Percentiles rank a stretch among this genome's conserved stretches.
These are phyloP conservation scores for Agaricus bisporus DNA, from an alignment of 768 basidiomycete species.

Conservation along the genomic window DNA sequence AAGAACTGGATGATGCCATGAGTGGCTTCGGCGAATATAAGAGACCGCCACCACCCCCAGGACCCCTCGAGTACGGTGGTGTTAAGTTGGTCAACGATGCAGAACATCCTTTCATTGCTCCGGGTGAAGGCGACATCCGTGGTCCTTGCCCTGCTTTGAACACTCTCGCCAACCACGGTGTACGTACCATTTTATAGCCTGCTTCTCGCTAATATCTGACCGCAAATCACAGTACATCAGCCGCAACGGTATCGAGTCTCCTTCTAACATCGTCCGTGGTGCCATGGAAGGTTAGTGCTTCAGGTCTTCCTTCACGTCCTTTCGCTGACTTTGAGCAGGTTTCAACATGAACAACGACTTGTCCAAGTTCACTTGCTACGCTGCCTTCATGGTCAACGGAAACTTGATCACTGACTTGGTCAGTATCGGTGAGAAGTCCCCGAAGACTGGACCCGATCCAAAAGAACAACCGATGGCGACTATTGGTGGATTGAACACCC, in stretches of 20 bases:
- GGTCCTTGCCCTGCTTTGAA: slow-evolving; percentile 9
- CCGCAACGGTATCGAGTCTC: slow-evolving; percentile 3
- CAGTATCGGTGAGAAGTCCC: slow-evolving; percentile 4
- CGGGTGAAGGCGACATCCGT: neutral
- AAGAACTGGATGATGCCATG: neutral
- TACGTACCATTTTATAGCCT: neutral
- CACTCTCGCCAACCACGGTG: slow-evolving; percentile 9
- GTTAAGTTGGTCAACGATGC: slow-evolving; percentile 11
- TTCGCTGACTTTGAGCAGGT: neutral
- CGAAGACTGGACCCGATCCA: slow-evolving; percentile 1
- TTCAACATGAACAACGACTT: slow-evolving; percentile 8
- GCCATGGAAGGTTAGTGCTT: slow-evolving; percentile 2
- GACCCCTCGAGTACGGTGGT: slow-evolving; percentile 1
- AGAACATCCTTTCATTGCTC: slow-evolving; percentile 6
- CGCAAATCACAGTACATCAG: neutral
- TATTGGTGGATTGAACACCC: slow-evolving; percentile 9
- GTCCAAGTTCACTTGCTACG: slow-evolving; percentile 4
- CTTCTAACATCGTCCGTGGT: slow-evolving; percentile 3
- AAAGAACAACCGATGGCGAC: neutral
- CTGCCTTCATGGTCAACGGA: slow-evolving; percentile 6
- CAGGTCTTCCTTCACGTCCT: too few species aligned
- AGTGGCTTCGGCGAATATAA: neutral
- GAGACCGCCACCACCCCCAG: slow-evolving; percentile 1
- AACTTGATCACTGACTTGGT: slow-evolving; percentile 6
- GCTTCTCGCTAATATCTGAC: neutral